Conservation (phyloP, 352 stramenopile species). For the Lagenidium sp. region DNA sequence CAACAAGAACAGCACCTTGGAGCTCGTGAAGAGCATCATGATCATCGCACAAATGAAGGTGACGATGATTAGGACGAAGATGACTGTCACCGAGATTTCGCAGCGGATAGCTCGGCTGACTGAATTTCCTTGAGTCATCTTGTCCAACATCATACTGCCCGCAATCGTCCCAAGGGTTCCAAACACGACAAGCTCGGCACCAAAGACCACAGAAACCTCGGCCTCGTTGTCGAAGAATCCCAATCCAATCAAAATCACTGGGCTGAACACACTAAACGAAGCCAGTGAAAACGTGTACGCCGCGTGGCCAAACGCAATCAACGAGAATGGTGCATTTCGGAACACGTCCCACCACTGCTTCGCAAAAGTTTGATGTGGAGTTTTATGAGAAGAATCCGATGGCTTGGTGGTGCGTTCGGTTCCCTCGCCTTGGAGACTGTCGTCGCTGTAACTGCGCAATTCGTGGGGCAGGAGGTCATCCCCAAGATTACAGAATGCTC, state of each 20-base stretch:
- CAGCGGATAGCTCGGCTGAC: conserved; percentile 21
- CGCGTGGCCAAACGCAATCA: conserved; percentile 56
- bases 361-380: conserved; percentile 17
- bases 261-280: conserved; percentile 67
- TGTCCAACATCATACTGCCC: conserved; percentile 53
- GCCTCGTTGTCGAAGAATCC: conserved; percentile 67
- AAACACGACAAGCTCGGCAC: conserved; percentile 37
- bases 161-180: conserved; percentile 76
- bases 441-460: conserved; percentile 3
- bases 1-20: conserved; percentile 32
- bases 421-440: conserved; percentile 7
- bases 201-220: conserved; percentile 67
- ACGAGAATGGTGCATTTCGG: conserved; percentile 51
- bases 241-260: conserved; percentile 70
- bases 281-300: conserved; percentile 72
- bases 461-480: conserved; percentile 2
- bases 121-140: conserved; percentile 24
- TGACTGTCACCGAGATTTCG: conserved; percentile 25
- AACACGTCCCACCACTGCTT: conserved; percentile 35
- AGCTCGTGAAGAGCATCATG: conserved; percentile 27
- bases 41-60: conserved; percentile 34
- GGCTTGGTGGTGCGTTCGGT: background rate
- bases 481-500: conserved; percentile 15
- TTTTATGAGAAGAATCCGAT: conserved; percentile 11
- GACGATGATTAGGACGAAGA: conserved; percentile 36